Percentiles rank a stretch among this genome's conserved stretches.
Conservation (phyloP, 148 eudicot genomes). For the Vaccinium vitisidaea region DNA sequence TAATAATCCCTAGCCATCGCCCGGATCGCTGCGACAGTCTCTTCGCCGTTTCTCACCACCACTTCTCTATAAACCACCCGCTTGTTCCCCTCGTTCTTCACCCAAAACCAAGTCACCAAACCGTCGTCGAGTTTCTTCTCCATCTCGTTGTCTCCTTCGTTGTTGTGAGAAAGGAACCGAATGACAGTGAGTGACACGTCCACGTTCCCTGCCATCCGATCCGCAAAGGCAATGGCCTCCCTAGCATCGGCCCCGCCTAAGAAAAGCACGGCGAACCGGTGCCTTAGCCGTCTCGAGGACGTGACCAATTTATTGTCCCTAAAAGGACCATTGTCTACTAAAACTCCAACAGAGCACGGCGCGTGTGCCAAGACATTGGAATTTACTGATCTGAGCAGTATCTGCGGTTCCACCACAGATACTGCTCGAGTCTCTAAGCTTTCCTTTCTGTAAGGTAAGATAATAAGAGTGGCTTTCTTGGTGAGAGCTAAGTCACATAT, state of each 20-base stretch:
- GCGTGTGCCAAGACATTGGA: slow-evolving; percentile 54
- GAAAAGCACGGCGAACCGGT: slow-evolving; percentile 62
- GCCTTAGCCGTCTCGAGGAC: background rate
- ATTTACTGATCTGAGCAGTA: slow-evolving; percentile 32
- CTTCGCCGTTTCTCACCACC: slow-evolving; percentile 62
- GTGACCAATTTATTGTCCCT: background rate
- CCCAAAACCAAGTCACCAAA: slow-evolving; percentile 85
- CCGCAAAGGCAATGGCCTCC: slow-evolving; percentile 70
- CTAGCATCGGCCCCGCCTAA: slow-evolving; percentile 81
- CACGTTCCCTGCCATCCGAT: slow-evolving; percentile 48
- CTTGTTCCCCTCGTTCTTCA: slow-evolving; percentile 67
- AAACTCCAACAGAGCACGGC: slow-evolving; percentile 81
- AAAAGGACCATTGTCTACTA: slow-evolving; percentile 43
- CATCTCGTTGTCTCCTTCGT: slow-evolving; percentile 43
- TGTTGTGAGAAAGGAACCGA: slow-evolving; percentile 50
- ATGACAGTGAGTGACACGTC: slow-evolving; percentile 48
- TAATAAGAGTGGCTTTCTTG: slow-evolving; percentile 51
- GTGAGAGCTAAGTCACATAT: slow-evolving; percentile 69
- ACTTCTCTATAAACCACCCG: slow-evolving; percentile 67
- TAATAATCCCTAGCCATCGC: slow-evolving; percentile 37
- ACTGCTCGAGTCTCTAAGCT: slow-evolving; percentile 15
- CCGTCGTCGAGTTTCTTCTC: slow-evolving; percentile 89
- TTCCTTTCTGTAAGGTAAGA: slow-evolving; percentile 56
- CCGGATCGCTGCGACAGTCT: slow-evolving; percentile 59
- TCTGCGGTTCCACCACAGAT: slow-evolving; percentile 19